Conservation (phyloP, 2,329 filamentous ascomycete species). For the Fusarium liriodendri region DNA sequence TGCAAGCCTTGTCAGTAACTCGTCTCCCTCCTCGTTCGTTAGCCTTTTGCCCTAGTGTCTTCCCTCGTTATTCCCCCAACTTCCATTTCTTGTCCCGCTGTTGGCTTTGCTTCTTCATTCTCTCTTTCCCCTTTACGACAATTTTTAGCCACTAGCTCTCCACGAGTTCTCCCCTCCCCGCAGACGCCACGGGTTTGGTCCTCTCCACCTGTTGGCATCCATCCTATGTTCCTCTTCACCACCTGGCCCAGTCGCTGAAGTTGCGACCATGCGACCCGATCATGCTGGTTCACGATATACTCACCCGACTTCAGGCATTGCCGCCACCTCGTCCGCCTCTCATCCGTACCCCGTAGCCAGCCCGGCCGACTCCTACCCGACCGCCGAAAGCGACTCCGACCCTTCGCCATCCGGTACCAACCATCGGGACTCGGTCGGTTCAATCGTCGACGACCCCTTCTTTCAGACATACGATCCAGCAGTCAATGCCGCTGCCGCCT, state of each 20-base stretch:
- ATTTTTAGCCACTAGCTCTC: slow-evolving; percentile 26
- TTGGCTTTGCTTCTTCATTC: slow-evolving; percentile 4
- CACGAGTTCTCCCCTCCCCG: slow-evolving; percentile 37
- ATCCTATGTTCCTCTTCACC: slow-evolving; percentile 41
- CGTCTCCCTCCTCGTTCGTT: slow-evolving; percentile 32
- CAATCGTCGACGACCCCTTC: slow-evolving; percentile 67
- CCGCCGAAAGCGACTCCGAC: slow-evolving; percentile 38
- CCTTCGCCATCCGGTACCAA: slow-evolving; percentile 26
- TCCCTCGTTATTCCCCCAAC: slow-evolving; percentile 24
- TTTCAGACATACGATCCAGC: slow-evolving; percentile 59
- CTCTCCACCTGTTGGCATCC: slow-evolving; percentile 33
- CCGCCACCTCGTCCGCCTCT: slow-evolving; percentile 20
- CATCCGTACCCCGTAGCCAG: slow-evolving; percentile 25
- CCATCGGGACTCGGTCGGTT: slow-evolving; percentile 62
- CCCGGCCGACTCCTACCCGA: slow-evolving; percentile 36
- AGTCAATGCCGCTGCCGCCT: slow-evolving; percentile 41
- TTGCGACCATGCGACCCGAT: slow-evolving; percentile 45
- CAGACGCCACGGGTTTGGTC: slow-evolving; percentile 32
- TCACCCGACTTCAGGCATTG: slow-evolving; percentile 40
- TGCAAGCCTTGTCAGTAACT: slow-evolving; percentile 33
- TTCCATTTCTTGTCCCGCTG: slow-evolving; percentile 7
- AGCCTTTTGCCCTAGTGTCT: slow-evolving; percentile 15
- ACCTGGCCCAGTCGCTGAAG: slow-evolving; percentile 43
- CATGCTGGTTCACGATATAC: slow-evolving; percentile 41
- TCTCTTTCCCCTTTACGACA: slow-evolving; percentile 4